These are phyloP conservation scores for Gaultheria prostrata DNA, from an alignment of 148 eudicot species.

Conservation along the genomic window DNA sequence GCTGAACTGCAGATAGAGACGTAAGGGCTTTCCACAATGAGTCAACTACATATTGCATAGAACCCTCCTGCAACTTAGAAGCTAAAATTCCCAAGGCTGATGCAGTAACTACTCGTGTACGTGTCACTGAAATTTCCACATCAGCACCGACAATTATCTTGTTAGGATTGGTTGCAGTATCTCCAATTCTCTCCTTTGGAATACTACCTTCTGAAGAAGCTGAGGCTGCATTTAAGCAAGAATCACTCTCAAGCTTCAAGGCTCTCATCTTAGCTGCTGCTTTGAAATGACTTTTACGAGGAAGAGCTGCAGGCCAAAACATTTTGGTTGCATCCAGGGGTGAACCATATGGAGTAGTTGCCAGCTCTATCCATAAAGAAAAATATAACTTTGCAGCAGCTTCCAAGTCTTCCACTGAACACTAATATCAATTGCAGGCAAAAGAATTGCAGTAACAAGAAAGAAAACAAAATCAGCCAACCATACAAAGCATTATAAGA, in stretches of 20 bases:
- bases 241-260: slow-evolving; percentile 55
- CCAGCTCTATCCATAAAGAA: slow-evolving; percentile 86
- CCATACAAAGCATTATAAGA: not conserved
- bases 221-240: slow-evolving; percentile 26
- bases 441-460: slow-evolving; percentile 12
- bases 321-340: slow-evolving; percentile 75
- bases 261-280: slow-evolving; percentile 93
- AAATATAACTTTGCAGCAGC: slow-evolving; percentile 61
- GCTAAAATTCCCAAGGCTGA: slow-evolving; percentile 86
- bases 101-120: slow-evolving; percentile 80
- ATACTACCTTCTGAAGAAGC: slow-evolving; percentile 41
- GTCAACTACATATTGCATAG: slow-evolving; percentile 51
- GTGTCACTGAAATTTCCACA: slow-evolving; percentile 78
- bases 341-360: slow-evolving; percentile 90
- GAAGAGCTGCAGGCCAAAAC: slow-evolving; percentile 90
- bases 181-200: slow-evolving; percentile 51
- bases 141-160: slow-evolving; percentile 93
- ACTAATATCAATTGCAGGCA: slow-evolving; percentile 28
- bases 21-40: slow-evolving; percentile 80
- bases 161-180: slow-evolving; percentile 42
- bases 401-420: slow-evolving; percentile 71
- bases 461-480: not conserved
- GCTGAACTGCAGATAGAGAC: slow-evolving; percentile 86
- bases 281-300: slow-evolving; percentile 78
- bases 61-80: slow-evolving; percentile 67